phyloP scores from a whole-genome alignment of 768 basidiomycete species.

The Tephrocybe rancida region DNA sequence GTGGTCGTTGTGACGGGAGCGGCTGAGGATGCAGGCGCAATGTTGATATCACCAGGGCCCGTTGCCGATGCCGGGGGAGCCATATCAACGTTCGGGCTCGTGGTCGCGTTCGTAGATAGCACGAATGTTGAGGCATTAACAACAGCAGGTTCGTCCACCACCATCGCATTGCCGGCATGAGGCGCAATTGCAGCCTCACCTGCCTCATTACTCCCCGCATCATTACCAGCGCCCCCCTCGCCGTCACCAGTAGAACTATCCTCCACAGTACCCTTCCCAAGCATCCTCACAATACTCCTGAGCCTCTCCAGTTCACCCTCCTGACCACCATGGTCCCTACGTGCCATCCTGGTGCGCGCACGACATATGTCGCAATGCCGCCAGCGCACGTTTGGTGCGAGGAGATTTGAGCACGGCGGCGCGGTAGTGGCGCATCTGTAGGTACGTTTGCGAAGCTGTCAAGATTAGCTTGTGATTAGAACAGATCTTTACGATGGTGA shows the following conservation, averaged over 20 bases:
- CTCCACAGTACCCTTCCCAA: background rate
- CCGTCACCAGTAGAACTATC: too few relatives aligned
- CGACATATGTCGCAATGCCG: conserved; percentile 51
- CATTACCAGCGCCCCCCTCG: background rate
- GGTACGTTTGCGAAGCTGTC: conserved; percentile 17
- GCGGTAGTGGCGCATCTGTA: conserved; percentile 37
- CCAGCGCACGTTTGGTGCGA: conserved; percentile 45
- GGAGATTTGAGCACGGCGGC: conserved; percentile 41
- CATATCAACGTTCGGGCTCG: too few relatives aligned
- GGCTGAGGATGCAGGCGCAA: too few relatives aligned
- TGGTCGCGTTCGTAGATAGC: too few relatives aligned
- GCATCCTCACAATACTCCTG: conserved; percentile 9
- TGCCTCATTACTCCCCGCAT: background rate
- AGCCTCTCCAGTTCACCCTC: conserved; percentile 8
- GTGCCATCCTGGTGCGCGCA: conserved; percentile 32
- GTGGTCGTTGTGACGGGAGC: too few relatives aligned
- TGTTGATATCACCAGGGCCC: too few relatives aligned
- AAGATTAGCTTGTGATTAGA: background rate
- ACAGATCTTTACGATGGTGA: too few relatives aligned
- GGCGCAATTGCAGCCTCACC: too few relatives aligned
- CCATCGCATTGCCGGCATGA: too few relatives aligned
- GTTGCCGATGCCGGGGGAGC: too few relatives aligned
- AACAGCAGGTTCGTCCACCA: too few relatives aligned
- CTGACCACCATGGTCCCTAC: conserved; percentile 5
- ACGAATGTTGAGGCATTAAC: too few relatives aligned